Evolutionary conservation across 1,284 basidiomycete genomes (phyloP).

Genomic region (Cutaneotrichosporon arboriforme): DNA sequence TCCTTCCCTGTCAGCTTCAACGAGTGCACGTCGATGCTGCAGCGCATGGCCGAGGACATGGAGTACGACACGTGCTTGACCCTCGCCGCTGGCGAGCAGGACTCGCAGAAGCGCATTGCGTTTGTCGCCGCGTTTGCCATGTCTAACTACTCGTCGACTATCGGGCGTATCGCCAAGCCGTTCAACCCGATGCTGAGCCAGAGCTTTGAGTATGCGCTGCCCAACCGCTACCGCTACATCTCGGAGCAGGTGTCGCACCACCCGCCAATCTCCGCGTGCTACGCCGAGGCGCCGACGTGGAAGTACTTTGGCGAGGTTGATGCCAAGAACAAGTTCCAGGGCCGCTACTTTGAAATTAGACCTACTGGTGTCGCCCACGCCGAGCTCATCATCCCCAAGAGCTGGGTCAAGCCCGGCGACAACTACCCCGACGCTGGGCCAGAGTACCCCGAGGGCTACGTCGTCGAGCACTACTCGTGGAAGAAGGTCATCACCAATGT

Average conservation of each 20-base stretch:
- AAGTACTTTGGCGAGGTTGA: conserved; percentile 83
- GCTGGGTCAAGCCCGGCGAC: conserved; percentile 50
- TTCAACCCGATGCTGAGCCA: conserved; percentile 72
- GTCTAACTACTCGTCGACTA: conserved; percentile 93
- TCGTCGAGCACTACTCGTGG: conserved; percentile 48
- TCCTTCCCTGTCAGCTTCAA: conserved; percentile 92
- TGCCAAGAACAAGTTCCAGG: conserved; percentile 84
- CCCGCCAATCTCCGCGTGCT: conserved; percentile 95
- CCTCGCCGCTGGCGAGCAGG: conserved; percentile 65
- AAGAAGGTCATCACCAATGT: conserved; percentile 86
- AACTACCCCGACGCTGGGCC: conserved; percentile 43
- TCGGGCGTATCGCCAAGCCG: conserved; percentile 90
- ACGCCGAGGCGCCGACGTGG: conserved; percentile 84
- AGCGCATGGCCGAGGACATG: conserved; percentile 76
- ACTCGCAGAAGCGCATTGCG: conserved; percentile 77
- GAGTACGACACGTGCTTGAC: conserved; percentile 87
- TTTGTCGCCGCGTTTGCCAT: conserved; percentile 96
- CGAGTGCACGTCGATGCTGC: conserved; percentile 93
- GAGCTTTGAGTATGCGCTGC: conserved; percentile 90
- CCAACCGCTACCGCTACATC: conserved; percentile 85
- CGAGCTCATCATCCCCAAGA: conserved; percentile 70
- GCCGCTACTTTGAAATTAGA: conserved; percentile 91
- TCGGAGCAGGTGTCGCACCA: conserved; percentile 96
- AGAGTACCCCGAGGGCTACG: conserved; percentile 35
- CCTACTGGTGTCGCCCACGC: conserved; percentile 92